phyloP scores from a whole-genome alignment of 805 yeast species.

The Wickerhamiella siamensis region DNA sequence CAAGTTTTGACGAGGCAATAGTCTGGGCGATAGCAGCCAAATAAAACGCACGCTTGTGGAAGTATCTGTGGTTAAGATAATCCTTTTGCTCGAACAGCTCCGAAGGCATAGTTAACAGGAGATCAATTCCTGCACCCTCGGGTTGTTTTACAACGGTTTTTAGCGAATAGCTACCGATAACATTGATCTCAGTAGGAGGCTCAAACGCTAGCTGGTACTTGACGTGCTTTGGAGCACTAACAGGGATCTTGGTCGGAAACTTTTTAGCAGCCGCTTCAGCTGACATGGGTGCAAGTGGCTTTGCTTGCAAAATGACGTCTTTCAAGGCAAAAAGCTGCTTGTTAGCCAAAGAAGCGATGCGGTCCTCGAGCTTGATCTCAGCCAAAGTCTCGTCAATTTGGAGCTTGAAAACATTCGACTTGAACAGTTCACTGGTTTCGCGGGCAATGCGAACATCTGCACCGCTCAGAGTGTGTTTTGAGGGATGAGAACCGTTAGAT shows the following conservation, averaged over 20 bases:
- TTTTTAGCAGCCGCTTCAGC: neutral
- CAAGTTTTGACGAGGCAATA: conserved; percentile 34
- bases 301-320: conserved; percentile 31
- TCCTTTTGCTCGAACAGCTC: conserved; percentile 71
- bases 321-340: conserved; percentile 39
- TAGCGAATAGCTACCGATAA: conserved; percentile 82
- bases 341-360: conserved; percentile 50
- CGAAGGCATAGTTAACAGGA: conserved; percentile 70
- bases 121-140: conserved; percentile 56
- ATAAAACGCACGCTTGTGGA: conserved; percentile 82
- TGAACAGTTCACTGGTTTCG: conserved; percentile 87
- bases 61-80: conserved; percentile 74
- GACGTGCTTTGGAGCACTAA: conserved; percentile 4
- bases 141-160: conserved; percentile 63
- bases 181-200: conserved; percentile 58
- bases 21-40: conserved; percentile 62
- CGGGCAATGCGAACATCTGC: conserved; percentile 85
- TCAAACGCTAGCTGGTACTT: conserved; percentile 58
- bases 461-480: conserved; percentile 6
- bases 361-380: conserved; percentile 64
- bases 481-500: neutral
- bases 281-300: conserved; percentile 7
- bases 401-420: conserved; percentile 85
- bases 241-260: conserved; percentile 2
- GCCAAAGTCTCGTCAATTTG: conserved; percentile 83